Evolutionary conservation across 2,329 filamentous ascomycete species (phyloP), one percentile per base, ranked within the genome.

Genomic region (Paecilomyces fulvus): DNA sequence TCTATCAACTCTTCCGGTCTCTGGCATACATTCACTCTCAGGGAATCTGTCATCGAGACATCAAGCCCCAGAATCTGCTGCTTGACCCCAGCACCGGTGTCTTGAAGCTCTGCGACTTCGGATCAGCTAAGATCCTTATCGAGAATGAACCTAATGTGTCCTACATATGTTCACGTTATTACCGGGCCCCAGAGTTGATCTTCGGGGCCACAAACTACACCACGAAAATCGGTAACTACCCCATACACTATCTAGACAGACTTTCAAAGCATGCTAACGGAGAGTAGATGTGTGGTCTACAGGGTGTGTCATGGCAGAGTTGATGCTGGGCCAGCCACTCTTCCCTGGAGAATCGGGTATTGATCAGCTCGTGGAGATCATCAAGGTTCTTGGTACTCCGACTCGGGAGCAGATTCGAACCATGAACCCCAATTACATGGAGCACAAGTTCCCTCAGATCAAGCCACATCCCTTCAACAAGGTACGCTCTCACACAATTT

Each of bases 371-470:
- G 94, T 99, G 50, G 94, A 99, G 76, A 99, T 99, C 72, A 99
- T 99, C 82, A 99, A 99, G 79, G 92, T 99, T 54, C 80, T 99
- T 59, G 94, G 94, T 58, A 99, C 94, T 17, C 94, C 94, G 17
- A 97, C 94, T 33, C 84, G 94, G 62, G 94, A 99, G 74, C 94
- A 99, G 76, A 99, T 99, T 69, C 89, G 94, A 65, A 99, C 94
- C 63, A 99, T 99, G 94, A 99, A 99, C 76, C 94, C 94, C 58
- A 99, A 99, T 77, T 99, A 99, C 77, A 99, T 99, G 94, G 94
- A 99, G 79, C 94, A 99, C 80, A 97, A 97, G 79, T 99, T 99
- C 77, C 94, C 94, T 51, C 94, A 99, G 76, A 99, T 99, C 80
- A 99, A 99, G 80, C 94, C 94, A 57, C 94, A 99, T 70, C 94